These are phyloP conservation scores for Polychaeton citri DNA, from an alignment of 2,329 filamentous ascomycete species.

Conservation along the genomic window DNA sequence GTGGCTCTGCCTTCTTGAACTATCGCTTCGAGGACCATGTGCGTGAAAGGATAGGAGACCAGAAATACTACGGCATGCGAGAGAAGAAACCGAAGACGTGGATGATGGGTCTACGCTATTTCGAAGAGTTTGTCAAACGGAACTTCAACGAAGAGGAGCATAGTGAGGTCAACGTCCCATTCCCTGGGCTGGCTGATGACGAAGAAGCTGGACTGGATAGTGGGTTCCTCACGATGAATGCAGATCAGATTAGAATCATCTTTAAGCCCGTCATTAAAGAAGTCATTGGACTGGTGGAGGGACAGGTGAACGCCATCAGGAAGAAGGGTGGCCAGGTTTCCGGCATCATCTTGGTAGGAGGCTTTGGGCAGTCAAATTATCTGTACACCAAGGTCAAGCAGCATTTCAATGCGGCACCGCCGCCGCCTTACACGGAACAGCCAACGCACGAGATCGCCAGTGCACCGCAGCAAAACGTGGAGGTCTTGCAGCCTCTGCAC, in stretches of 20 bases:
- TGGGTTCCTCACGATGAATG: slow-evolving; percentile 61
- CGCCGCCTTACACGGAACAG: slow-evolving; percentile 50
- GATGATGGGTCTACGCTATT: slow-evolving; percentile 60
- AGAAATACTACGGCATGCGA: slow-evolving; percentile 59
- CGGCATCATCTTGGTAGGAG: slow-evolving; percentile 70
- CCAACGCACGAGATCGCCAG: slow-evolving; percentile 48
- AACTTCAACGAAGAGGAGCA: slow-evolving; percentile 63
- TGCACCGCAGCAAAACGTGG: slow-evolving; percentile 43
- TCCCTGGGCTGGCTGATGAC: slow-evolving; percentile 63
- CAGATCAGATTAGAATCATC: slow-evolving; percentile 53
- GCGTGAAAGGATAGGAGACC: slow-evolving; percentile 50
- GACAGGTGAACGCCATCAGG: slow-evolving; percentile 29
- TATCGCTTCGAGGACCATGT: slow-evolving; percentile 72
- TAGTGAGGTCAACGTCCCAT: slow-evolving; percentile 60
- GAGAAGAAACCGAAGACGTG: slow-evolving; percentile 64
- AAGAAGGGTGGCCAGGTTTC: slow-evolving; percentile 27
- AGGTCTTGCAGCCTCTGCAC: slow-evolving; percentile 71
- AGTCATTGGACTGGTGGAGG: slow-evolving; percentile 41
- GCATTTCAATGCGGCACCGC: slow-evolving; percentile 45
- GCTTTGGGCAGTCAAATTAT: slow-evolving; percentile 62
- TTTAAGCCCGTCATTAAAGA: slow-evolving; percentile 55
- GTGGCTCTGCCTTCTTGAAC: slow-evolving; percentile 67
- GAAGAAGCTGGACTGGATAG: slow-evolving; percentile 62
- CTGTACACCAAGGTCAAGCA: slow-evolving; percentile 57
- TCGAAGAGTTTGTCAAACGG: slow-evolving; percentile 73